Evolutionary conservation across 805 yeast genomes (phyloP).

Genomic region (Hanseniaspora mollemarum): DNA sequence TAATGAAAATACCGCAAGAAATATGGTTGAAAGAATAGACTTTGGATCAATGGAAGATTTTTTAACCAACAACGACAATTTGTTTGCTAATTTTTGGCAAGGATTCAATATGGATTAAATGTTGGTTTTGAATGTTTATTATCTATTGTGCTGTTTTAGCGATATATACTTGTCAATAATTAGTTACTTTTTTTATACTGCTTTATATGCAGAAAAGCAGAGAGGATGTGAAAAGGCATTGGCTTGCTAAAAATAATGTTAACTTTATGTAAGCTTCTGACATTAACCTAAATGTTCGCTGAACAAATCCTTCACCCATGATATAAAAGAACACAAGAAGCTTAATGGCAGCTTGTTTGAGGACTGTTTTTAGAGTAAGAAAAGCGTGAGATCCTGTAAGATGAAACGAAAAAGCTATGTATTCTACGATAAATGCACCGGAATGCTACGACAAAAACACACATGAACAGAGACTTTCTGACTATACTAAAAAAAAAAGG

Average conservation of each 20-base stretch:
- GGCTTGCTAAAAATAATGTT: background rate
- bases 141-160: background rate
- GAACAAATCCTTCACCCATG: background rate
- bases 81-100: constrained; percentile 12
- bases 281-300: background rate
- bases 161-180: background rate
- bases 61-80: constrained; percentile 10
- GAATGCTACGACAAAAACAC: no score
- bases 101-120: constrained; percentile 7
- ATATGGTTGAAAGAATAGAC: constrained; percentile 15
- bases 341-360: no score
- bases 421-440: no score
- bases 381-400: no score
- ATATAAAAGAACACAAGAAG: no score
- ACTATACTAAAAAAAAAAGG: no score
- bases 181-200: background rate
- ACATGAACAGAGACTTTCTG: no score
- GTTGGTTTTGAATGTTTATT: background rate
- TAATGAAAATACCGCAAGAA: background rate
- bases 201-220: no score
- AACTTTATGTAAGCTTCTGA: background rate
- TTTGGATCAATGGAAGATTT: constrained; percentile 15
- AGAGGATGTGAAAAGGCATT: background rate
- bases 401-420: no score
- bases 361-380: no score